Percentiles rank a stretch among this genome's conserved stretches.
Conservation (phyloP, 2,329 filamentous ascomycete genomes). For the Stenocarpella maydis region DNA sequence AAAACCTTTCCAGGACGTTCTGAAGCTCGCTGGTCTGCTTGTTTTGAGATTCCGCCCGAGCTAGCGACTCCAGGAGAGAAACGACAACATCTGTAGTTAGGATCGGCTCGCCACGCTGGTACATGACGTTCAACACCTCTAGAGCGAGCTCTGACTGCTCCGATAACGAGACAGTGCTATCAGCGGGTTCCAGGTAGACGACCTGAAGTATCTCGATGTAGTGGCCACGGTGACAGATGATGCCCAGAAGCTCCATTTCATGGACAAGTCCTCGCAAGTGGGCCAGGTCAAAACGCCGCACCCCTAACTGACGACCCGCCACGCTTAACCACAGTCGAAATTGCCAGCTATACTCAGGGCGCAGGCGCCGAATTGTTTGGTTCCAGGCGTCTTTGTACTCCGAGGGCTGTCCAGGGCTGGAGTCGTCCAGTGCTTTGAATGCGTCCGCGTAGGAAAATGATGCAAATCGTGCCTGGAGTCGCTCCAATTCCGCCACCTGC, state of each 20-base stretch:
- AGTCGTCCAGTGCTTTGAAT: slow-evolving; percentile 22
- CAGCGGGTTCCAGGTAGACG: slow-evolving; percentile 44
- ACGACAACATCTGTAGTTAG: slow-evolving; percentile 58
- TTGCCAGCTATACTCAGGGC: slow-evolving; percentile 45
- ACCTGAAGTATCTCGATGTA: slow-evolving; percentile 49
- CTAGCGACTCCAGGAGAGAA: slow-evolving; percentile 54
- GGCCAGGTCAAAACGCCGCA: slow-evolving; percentile 31
- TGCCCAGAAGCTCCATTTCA: slow-evolving; percentile 51
- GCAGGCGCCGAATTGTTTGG: slow-evolving; percentile 41
- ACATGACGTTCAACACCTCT: slow-evolving; percentile 53
- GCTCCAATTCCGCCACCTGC: slow-evolving; percentile 27
- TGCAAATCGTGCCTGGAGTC: slow-evolving; percentile 28
- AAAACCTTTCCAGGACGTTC: slow-evolving; percentile 54
- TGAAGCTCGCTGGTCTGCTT: slow-evolving; percentile 50
- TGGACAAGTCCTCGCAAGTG: slow-evolving; percentile 43
- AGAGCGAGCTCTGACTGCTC: slow-evolving; percentile 51
- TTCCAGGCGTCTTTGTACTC: slow-evolving; percentile 35
- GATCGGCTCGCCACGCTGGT: slow-evolving; percentile 54
- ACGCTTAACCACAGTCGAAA: slow-evolving; percentile 45
- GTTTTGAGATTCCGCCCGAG: slow-evolving; percentile 44
- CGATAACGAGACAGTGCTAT: slow-evolving; percentile 38
- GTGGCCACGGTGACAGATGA: slow-evolving; percentile 46
- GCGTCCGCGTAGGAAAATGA: slow-evolving; percentile 13
- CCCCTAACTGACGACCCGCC: slow-evolving; percentile 38
- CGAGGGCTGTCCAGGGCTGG: slow-evolving; percentile 14